Percentiles rank a stretch among this genome's conserved stretches.
Conservation (phyloP, 331 rosid genomes). For the Saraca asoca region DNA sequence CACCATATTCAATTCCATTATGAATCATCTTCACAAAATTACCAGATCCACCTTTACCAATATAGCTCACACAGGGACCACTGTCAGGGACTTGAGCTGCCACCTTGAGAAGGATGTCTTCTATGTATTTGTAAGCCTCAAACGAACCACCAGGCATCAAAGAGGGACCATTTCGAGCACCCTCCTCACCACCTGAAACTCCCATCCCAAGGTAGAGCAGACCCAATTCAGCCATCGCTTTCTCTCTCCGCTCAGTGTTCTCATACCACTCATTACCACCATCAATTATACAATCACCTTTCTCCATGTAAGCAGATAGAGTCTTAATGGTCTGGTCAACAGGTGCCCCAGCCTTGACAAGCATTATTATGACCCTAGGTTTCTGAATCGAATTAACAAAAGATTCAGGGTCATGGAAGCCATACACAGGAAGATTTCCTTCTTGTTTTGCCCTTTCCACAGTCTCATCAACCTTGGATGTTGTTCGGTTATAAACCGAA, state of each 20-base stretch:
- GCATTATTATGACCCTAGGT: constrained; percentile 47
- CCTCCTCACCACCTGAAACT: constrained; percentile 62
- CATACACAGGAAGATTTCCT: constrained; percentile 54
- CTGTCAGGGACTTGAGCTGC: constrained; percentile 60
- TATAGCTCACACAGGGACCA: constrained; percentile 49
- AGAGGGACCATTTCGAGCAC: constrained; percentile 48
- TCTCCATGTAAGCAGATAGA: constrained; percentile 49
- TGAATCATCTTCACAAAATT: constrained; percentile 55
- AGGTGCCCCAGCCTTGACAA: constrained; percentile 48
- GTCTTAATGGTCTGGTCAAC: constrained; percentile 49
- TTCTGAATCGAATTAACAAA: constrained; percentile 48
- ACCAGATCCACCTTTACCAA: constrained; percentile 51
- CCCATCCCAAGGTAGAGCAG: constrained; percentile 59
- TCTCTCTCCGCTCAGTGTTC: constrained; percentile 52
- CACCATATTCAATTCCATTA: constrained; percentile 56
- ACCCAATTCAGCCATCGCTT: constrained; percentile 47
- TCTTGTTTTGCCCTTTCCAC: constrained; percentile 50
- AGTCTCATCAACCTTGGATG: constrained; percentile 51
- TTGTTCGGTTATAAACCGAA: constrained; percentile 45
- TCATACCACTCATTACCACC: constrained; percentile 63
- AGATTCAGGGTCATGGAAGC: constrained; percentile 56
- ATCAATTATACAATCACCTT: constrained; percentile 58
- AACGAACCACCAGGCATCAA: constrained; percentile 54
- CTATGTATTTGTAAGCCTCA: constrained; percentile 45
- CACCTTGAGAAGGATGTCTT: constrained; percentile 48